phyloP scores from a whole-genome alignment of 768 basidiomycete species.

The Mycena galopus region DNA sequence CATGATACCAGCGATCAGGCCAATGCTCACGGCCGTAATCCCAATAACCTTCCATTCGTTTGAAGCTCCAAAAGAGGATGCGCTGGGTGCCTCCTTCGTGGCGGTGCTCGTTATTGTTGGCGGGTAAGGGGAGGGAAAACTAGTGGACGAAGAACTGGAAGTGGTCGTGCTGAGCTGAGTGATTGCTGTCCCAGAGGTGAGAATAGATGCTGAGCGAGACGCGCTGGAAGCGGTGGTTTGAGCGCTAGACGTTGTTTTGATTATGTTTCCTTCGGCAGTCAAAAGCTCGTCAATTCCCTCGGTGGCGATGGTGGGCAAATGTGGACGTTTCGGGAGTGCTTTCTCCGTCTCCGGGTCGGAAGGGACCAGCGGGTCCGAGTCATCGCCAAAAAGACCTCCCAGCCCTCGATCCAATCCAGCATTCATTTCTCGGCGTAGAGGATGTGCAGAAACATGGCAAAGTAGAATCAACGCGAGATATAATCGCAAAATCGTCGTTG shows the following conservation, averaged over 20 bases:
- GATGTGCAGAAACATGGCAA: conserved; percentile 29
- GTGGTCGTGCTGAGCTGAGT: conserved; percentile 15
- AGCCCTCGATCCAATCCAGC: conserved; percentile 31
- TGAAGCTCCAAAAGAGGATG: conserved; percentile 58
- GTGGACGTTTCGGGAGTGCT: conserved; percentile 10
- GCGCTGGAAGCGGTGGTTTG: conserved; percentile 15
- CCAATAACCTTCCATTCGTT: conserved; percentile 80
- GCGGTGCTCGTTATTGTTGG: conserved; percentile 21
- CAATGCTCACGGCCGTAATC: conserved; percentile 74
- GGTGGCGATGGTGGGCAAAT: not conserved
- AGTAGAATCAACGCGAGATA: conserved; percentile 24
- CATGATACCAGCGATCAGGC: conserved; percentile 66
- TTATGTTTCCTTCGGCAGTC: not conserved
- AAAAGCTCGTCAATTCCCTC: conserved; percentile 21
- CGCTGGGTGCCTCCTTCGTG: conserved; percentile 39
- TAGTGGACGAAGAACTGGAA: conserved; percentile 14
- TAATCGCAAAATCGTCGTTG: conserved; percentile 19
- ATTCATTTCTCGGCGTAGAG: conserved; percentile 19
- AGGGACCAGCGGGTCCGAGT: conserved; percentile 21
- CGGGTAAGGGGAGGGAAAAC: conserved; percentile 19
- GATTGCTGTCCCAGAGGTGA: not conserved
- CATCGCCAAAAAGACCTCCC: conserved; percentile 38
- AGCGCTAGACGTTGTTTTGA: conserved; percentile 4
- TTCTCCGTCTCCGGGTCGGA: conserved; percentile 20
- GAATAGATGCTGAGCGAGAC: conserved; percentile 22